A percentile compares a stretch with the other conserved stretches of the same genome.
These are phyloP conservation scores for Aspergillus spinulosporus DNA, from an alignment of 2,329 filamentous ascomycete species.

Conservation along the genomic window DNA sequence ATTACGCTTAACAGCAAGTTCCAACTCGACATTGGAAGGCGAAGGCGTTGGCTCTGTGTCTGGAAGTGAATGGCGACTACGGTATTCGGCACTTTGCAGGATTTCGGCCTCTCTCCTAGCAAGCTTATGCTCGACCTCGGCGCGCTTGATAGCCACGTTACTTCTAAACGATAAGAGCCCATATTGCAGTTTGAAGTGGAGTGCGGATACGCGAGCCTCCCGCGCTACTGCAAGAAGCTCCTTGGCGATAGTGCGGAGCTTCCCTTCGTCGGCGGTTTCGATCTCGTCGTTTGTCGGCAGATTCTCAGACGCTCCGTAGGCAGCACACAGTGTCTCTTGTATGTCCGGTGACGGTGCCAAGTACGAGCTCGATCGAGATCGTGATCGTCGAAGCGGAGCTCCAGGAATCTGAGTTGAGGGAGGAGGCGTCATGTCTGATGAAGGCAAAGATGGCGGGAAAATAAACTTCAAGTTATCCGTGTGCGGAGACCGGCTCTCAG, in stretches of 20 bases:
- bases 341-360: slow-evolving; percentile 52
- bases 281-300: slow-evolving; percentile 54
- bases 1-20: slow-evolving; percentile 60
- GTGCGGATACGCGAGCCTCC: slow-evolving; percentile 76
- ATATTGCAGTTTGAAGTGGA: slow-evolving; percentile 88
- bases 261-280: slow-evolving; percentile 51
- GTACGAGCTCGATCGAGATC: slow-evolving; percentile 37
- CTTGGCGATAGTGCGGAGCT: slow-evolving; percentile 57
- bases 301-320: slow-evolving; percentile 46
- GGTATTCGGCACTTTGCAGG: slow-evolving; percentile 71
- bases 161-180: slow-evolving; percentile 81
- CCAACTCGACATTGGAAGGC: slow-evolving; percentile 53
- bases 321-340: slow-evolving; percentile 43
- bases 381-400: slow-evolving; percentile 46
- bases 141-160: slow-evolving; percentile 79
- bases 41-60: slow-evolving; percentile 44
- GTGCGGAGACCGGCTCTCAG: slow-evolving; percentile 34
- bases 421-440: slow-evolving; percentile 61
- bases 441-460: slow-evolving; percentile 49
- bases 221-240: slow-evolving; percentile 56
- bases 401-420: slow-evolving; percentile 60
- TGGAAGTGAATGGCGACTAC: slow-evolving; percentile 63
- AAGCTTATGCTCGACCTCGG: slow-evolving; percentile 89
- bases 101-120: slow-evolving; percentile 85
- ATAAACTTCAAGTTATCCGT: slow-evolving; percentile 37